A percentile compares a stretch with the other conserved stretches of the same genome.
These are phyloP conservation scores for Kluyveromyces siamensis DNA, from an alignment of 805 yeast species.

Conservation along the genomic window DNA sequence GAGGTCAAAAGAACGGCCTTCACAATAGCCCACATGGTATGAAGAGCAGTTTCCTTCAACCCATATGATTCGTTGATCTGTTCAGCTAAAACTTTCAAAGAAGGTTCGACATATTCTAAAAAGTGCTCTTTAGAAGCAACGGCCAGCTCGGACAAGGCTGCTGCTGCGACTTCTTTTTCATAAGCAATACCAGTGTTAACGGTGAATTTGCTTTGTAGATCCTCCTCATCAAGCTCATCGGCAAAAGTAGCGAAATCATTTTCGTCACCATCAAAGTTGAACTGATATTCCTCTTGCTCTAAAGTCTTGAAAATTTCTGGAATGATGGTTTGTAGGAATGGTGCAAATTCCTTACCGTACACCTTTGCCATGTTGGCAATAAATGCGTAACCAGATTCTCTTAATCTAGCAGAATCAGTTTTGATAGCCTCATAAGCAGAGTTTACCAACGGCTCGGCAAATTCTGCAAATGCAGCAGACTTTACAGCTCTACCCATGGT, in stretches of 20 bases:
- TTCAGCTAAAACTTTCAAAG: slow-evolving; percentile 52
- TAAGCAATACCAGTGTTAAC: slow-evolving; percentile 92
- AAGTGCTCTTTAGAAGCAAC: slow-evolving; percentile 76
- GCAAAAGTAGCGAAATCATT: slow-evolving; percentile 35
- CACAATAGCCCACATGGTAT: slow-evolving; percentile 75
- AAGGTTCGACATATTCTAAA: slow-evolving; percentile 64
- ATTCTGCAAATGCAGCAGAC: slow-evolving; percentile 74
- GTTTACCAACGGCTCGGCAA: slow-evolving; percentile 79
- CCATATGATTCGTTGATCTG: slow-evolving; percentile 85
- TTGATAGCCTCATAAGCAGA: slow-evolving; percentile 76
- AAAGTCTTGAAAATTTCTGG: slow-evolving; percentile 80
- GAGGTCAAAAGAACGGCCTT: slow-evolving; percentile 52
- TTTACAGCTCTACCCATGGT: slow-evolving; percentile 97
- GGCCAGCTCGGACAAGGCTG: slow-evolving; percentile 83
- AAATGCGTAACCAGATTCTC: slow-evolving; percentile 93
- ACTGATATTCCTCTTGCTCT: slow-evolving; percentile 76
- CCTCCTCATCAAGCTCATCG: slow-evolving; percentile 50
- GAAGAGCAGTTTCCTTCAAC: slow-evolving; percentile 78
- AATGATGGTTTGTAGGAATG: slow-evolving; percentile 72
- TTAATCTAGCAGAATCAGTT: slow-evolving; percentile 72
- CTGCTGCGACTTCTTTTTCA: slow-evolving; percentile 93
- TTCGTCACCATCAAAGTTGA: slow-evolving; percentile 47
- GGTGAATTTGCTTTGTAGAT: slow-evolving; percentile 60
- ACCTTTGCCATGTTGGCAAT: slow-evolving; percentile 91
- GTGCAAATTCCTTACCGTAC: slow-evolving; percentile 81